These are phyloP conservation scores for Butyriboletus loyo DNA, from an alignment of 768 basidiomycete species.

Conservation along the genomic window DNA sequence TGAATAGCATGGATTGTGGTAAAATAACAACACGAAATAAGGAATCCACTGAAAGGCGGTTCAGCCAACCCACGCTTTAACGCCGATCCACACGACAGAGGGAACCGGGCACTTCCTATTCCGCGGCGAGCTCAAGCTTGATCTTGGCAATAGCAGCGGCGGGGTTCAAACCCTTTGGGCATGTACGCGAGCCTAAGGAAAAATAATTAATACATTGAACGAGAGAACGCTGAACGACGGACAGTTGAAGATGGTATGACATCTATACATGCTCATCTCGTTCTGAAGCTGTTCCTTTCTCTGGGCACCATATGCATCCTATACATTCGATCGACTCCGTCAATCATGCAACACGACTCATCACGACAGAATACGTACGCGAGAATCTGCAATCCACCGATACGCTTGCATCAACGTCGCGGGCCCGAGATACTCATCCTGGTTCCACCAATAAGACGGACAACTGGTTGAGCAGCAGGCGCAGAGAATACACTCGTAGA, in stretches of 20 bases:
- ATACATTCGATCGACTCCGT: not conserved
- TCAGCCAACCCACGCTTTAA: slow-evolving; percentile 1
- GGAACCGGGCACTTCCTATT: slow-evolving; percentile 35
- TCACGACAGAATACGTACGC: slow-evolving; percentile 47
- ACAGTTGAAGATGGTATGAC: slow-evolving; percentile 99
- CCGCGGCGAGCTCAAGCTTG: slow-evolving; percentile 83
- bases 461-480: slow-evolving; percentile 98
- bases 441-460: slow-evolving; percentile 99
- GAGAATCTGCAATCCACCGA: slow-evolving; percentile 96
- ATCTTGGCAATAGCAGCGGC: slow-evolving; percentile 91
- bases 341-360: not conserved
- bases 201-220: not conserved
- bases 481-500: slow-evolving; percentile 97
- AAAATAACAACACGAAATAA: not conserved
- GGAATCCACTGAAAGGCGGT: not conserved
- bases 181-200: slow-evolving; percentile 77
- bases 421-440: slow-evolving; percentile 96
- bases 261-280: slow-evolving; percentile 93
- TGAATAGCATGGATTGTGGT: not conserved
- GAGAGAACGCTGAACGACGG: slow-evolving; percentile 17
- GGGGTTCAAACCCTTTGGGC: slow-evolving; percentile 95
- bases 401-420: slow-evolving; percentile 97
- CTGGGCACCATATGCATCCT: slow-evolving; percentile 76
- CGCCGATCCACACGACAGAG: not conserved
- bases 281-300: slow-evolving; percentile 94